Base-by-base conservation (phyloP, 75 land plant genomes). In the Sequoia sempervirens region DNA sequence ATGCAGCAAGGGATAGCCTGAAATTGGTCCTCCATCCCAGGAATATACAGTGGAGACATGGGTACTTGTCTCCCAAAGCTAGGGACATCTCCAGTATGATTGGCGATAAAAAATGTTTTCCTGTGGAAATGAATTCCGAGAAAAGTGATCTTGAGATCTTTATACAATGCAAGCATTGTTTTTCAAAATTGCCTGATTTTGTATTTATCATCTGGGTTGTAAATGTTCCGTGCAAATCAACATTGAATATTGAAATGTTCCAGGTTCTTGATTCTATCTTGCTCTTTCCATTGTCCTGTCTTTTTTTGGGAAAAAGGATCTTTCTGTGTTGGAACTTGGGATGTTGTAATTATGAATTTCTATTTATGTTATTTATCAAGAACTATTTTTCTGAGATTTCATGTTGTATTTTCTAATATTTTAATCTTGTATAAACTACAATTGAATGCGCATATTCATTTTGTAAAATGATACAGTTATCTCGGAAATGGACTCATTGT, bases 401-500 rank as follows among this genome's bases (percentile, higher is more conserved):
- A 45, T 78, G 1, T 43, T 26, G 50, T n/a, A 17, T 45, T 78
- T 78, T 78, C 32, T 45, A 26, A 18, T 28, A 78, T n/a, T 3
- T 45, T 43, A 78, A 43, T 4, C 10, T 78, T 43, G 46, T 43
- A n/a, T 2, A n/a, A 40, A 0, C 37, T 43, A 23, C 43, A 75
- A 36, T 43, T 58, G 28, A 52, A 72, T 82, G 41, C 12, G 32
- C 74, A 10, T 17, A 23, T 11, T 73, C 17, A 37, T 47, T 6
- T 30, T 61, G 28, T 85, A 53, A 64, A 80, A 28, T 54, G 28
- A 46, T 78, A 83, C 91, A 96, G 98, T 88, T 97, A 75, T 92
- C 99, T 69, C 93, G 95, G n/a, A 89, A 90, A 70, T 90, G 90
- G 93, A 91, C 95, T 82, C 97, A 97, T 84, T 87, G 91, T 76